Evolutionary conservation across 2,329 filamentous ascomycete genomes (phyloP).

Genomic region (Zymoseptoria tritici): DNA sequence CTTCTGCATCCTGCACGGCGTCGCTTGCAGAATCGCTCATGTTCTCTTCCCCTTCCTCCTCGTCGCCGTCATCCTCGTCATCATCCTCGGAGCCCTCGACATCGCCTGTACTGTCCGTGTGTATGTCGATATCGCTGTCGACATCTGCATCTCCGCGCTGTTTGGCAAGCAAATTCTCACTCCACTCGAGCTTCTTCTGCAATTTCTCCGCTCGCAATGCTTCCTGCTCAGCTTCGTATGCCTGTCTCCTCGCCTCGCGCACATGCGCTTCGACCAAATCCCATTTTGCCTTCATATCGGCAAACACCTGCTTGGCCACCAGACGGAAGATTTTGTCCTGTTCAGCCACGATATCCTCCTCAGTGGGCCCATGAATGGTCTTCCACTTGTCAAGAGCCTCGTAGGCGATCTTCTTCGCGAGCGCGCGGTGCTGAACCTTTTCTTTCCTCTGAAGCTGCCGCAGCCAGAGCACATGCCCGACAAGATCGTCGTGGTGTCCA

Average conservation of each 20-base stretch:
- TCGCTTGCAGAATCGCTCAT: slow-evolving; percentile 29
- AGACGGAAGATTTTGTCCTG: slow-evolving; percentile 57
- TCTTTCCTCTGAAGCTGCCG: slow-evolving; percentile 73
- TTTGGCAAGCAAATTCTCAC: slow-evolving; percentile 25
- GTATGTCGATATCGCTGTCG: slow-evolving; percentile 24
- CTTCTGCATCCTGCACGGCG: slow-evolving; percentile 39
- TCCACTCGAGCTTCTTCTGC: slow-evolving; percentile 42
- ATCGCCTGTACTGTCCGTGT: slow-evolving; percentile 13
- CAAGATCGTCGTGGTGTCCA: slow-evolving; percentile 78
- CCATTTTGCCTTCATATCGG: slow-evolving; percentile 56
- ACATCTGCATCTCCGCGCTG: slow-evolving; percentile 27
- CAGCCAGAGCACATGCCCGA: slow-evolving; percentile 72
- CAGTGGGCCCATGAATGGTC: slow-evolving; percentile 63
- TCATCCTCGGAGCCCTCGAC: slow-evolving; percentile 30
- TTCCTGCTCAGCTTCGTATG: slow-evolving; percentile 56
- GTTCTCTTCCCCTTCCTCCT: slow-evolving; percentile 24
- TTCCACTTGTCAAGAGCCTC: slow-evolving; percentile 71
- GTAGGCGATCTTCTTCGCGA: slow-evolving; percentile 71
- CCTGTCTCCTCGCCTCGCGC: slow-evolving; percentile 47
- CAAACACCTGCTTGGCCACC: slow-evolving; percentile 65
- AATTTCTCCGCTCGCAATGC: slow-evolving; percentile 67
- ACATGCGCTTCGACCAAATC: slow-evolving; percentile 52
- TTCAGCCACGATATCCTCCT: slow-evolving; percentile 76
- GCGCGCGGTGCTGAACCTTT: slow-evolving; percentile 65
- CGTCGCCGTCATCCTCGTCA: slow-evolving; percentile 21